A percentile compares a stretch with the other conserved stretches of the same genome.
Evolutionary conservation across 2,329 filamentous ascomycete species (phyloP).

Genomic region (Calonectria leucothoes): DNA sequence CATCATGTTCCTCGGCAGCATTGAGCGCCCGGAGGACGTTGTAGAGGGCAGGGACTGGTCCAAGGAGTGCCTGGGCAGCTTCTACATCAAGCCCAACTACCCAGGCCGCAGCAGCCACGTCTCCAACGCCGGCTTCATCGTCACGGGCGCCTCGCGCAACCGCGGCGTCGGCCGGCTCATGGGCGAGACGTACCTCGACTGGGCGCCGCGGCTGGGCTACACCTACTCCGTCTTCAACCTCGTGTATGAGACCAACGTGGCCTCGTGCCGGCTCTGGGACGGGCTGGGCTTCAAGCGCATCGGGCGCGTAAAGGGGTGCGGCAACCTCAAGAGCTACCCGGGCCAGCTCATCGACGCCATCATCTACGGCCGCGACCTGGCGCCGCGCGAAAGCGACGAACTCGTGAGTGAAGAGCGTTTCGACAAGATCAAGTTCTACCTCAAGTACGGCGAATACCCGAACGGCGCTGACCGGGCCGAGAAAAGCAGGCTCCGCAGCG

Average conservation of each 20-base stretch:
- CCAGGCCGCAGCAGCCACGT: constrained; percentile 91
- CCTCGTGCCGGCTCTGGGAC: constrained; percentile 92
- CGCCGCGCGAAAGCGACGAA: constrained; percentile 75
- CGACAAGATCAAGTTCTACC: constrained; percentile 98
- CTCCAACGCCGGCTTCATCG: constrained; percentile 85
- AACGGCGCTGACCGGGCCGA: constrained; percentile 93
- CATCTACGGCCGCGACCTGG: constrained; percentile 78
- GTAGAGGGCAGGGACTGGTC: constrained; percentile 78
- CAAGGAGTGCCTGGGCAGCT: constrained; percentile 85
- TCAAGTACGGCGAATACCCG: constrained; percentile 94
- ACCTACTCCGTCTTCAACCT: constrained; percentile 95
- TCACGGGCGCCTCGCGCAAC: constrained; percentile 78
- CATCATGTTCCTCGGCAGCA: constrained; percentile 85
- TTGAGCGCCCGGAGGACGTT: constrained; percentile 71
- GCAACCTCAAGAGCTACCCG: constrained; percentile 76
- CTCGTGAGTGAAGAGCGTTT: constrained; percentile 95
- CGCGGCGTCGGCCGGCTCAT: constrained; percentile 80
- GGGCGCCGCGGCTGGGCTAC: constrained; percentile 85
- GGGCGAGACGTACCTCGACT: constrained; percentile 82
- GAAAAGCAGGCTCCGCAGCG: constrained; percentile 92
- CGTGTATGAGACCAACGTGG: constrained; percentile 93
- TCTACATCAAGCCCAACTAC: constrained; percentile 96
- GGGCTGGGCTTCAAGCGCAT: constrained; percentile 93
- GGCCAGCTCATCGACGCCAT: constrained; percentile 79
- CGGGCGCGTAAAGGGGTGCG: constrained; percentile 80